Conservation (phyloP, 805 yeast genomes). For the Metschnikowia drakensbergensis region DNA sequence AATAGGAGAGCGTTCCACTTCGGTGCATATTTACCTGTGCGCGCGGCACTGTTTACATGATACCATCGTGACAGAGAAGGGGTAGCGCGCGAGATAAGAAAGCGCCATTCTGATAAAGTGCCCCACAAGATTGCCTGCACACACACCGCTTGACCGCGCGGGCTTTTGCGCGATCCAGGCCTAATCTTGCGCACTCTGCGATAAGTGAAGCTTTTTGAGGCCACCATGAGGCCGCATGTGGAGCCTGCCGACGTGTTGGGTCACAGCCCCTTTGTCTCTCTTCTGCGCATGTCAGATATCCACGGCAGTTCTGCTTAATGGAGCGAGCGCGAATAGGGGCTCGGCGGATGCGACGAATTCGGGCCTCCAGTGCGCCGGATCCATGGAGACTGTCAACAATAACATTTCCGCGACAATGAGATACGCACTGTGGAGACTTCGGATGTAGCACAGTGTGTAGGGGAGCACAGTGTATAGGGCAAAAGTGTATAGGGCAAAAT, state of each 20-base stretch:
- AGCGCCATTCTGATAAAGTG: constrained; percentile 3
- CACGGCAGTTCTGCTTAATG: not conserved
- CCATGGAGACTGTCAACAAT: not conserved
- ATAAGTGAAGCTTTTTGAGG: not conserved
- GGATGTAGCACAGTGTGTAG: too few species aligned
- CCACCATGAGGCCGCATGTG: not conserved
- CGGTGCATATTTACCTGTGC: constrained; percentile 5
- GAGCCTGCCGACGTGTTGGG: not conserved
- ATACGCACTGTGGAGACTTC: not conserved
- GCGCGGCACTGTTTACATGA: constrained; percentile 6
- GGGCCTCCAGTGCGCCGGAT: not conserved
- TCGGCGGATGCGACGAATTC: not conserved
- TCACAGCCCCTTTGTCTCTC: not conserved
- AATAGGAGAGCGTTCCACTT: constrained; percentile 5
- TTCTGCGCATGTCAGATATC: not conserved
- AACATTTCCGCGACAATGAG: not conserved
- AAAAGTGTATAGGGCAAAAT: too few species aligned
- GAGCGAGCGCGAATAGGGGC: not conserved
- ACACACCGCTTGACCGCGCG: not conserved
- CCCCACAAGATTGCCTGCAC: constrained; percentile 5
- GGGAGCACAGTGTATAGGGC: too few species aligned
- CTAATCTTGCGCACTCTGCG: not conserved
- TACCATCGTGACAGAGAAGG: not conserved
- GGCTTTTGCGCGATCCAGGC: constrained; percentile 1
- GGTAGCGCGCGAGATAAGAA: constrained; percentile 2